Percentiles rank a stretch among this genome's conserved stretches.
Evolutionary conservation across 2,329 filamentous ascomycete genomes (phyloP).

Genomic region (Talaromyces sp.): DNA sequence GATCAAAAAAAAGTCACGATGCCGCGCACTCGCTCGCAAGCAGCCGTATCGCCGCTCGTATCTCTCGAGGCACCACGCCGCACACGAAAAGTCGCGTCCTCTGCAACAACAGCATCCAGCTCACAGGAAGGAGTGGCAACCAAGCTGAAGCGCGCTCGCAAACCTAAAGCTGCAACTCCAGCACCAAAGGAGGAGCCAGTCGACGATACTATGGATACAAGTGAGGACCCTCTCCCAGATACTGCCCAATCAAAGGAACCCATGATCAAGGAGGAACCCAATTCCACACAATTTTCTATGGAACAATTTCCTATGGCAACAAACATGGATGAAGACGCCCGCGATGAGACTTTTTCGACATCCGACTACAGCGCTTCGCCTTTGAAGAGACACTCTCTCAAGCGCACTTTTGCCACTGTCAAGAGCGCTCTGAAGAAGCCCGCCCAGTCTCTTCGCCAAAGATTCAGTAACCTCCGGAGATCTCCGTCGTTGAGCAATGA

Average conservation of each 20-base stretch:
- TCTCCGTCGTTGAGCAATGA: neutral
- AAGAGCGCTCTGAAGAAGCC: neutral
- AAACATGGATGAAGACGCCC: neutral
- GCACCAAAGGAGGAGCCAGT: slow-evolving; percentile 6
- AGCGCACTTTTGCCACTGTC: neutral
- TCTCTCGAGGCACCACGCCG: slow-evolving; percentile 5
- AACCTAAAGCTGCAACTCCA: slow-evolving; percentile 15
- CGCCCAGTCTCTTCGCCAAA: neutral
- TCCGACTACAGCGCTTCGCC: neutral
- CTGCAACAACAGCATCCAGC: neutral
- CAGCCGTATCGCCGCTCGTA: slow-evolving; percentile 5
- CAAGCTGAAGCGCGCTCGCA: slow-evolving; percentile 20
- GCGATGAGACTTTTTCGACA: neutral
- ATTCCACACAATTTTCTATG: neutral
- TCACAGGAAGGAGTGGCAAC: slow-evolving; percentile 12
- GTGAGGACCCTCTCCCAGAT: slow-evolving; percentile 3
- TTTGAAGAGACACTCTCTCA: neutral
- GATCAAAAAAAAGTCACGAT: slow-evolving; percentile 2
- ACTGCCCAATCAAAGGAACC: neutral
- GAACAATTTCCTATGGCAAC: neutral
- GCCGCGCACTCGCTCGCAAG: slow-evolving; percentile 9
- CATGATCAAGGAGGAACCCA: neutral
- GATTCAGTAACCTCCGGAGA: neutral
- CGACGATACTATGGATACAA: neutral
- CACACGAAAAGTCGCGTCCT: neutral